phyloP scores from a whole-genome alignment of 768 basidiomycete genomes.

The Russula abietina region DNA sequence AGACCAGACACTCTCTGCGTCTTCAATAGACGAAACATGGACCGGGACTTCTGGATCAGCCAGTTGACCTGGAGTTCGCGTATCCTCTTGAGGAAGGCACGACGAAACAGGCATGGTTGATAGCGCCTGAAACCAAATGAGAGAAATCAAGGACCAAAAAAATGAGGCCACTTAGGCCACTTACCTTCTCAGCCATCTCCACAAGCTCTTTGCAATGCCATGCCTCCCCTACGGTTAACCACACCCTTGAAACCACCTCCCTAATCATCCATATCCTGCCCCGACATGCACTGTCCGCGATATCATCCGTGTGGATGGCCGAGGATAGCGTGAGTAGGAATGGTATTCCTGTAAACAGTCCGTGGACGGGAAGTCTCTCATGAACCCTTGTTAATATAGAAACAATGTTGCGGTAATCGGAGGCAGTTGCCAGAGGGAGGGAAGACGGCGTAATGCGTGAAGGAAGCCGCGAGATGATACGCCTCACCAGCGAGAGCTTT shows the following conservation, averaged over 20 bases:
- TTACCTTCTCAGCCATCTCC: conserved; percentile 51
- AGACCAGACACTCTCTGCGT: conserved; percentile 7
- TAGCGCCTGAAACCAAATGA: conserved; percentile 11
- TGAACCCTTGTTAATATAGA: conserved; percentile 63
- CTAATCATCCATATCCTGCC: conserved; percentile 51
- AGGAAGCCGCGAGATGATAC: conserved; percentile 46
- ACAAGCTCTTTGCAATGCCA: conserved; percentile 61
- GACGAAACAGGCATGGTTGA: conserved; percentile 14
- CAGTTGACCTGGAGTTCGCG: conserved; percentile 7
- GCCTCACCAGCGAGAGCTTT: conserved; percentile 51
- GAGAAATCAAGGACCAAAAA: background rate
- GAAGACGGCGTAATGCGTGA: conserved; percentile 39
- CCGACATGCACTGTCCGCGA: conserved; percentile 35
- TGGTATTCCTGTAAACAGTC: conserved; percentile 70
- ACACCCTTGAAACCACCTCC: conserved; percentile 57
- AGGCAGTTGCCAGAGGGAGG: conserved; percentile 48
- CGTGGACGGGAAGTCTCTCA: conserved; percentile 66
- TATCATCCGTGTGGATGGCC: conserved; percentile 41
- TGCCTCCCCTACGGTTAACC: conserved; percentile 60
- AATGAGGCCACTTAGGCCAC: conserved; percentile 24
- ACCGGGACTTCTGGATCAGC: conserved; percentile 12
- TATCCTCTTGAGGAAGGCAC: conserved; percentile 12
- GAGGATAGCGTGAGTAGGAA: conserved; percentile 76
- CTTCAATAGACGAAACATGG: conserved; percentile 6
- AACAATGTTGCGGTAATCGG: conserved; percentile 70